These are phyloP conservation scores for Pelargonium fulgidum DNA, from an alignment of 441 rosid genomes.

Conservation along the genomic window DNA sequence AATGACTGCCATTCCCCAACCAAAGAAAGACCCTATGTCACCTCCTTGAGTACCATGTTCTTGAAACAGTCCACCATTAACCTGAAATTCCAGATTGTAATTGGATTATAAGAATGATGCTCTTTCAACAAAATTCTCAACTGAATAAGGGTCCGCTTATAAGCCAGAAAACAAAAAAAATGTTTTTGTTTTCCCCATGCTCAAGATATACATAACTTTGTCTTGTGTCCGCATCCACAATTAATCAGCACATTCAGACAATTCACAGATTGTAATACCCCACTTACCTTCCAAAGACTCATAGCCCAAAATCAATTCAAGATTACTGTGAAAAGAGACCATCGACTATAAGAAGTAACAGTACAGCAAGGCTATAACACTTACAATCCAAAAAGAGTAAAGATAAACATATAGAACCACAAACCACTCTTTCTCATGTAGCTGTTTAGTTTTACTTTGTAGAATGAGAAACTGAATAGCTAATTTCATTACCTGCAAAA, in stretches of 20 bases:
- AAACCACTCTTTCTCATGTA: not conserved
- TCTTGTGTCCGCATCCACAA: not conserved
- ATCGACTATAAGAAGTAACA: not conserved
- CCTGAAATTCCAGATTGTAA: constrained; percentile 32
- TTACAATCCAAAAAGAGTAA: not conserved
- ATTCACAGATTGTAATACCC: not conserved
- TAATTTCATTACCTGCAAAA: constrained; percentile 51
- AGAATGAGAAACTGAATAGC: constrained; percentile 13
- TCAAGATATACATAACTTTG: not conserved
- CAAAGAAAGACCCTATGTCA: constrained; percentile 47
- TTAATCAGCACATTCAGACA: not conserved
- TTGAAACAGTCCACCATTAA: constrained; percentile 23
- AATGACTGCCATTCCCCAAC: constrained; percentile 86
- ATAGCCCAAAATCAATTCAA: not conserved
- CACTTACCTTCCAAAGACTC: not conserved
- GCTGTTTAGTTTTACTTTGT: not conserved
- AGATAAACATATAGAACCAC: no score
- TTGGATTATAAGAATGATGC: not conserved
- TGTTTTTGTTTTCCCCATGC: not conserved
- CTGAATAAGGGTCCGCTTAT: not conserved
- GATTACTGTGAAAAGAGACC: not conserved
- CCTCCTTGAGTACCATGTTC: constrained; percentile 32
- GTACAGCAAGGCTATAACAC: not conserved
- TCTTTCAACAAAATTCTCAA: not conserved
- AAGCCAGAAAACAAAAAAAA: no score